phyloP scores from a whole-genome alignment of 768 basidiomycete genomes.

The Lactifluus piperatus region DNA sequence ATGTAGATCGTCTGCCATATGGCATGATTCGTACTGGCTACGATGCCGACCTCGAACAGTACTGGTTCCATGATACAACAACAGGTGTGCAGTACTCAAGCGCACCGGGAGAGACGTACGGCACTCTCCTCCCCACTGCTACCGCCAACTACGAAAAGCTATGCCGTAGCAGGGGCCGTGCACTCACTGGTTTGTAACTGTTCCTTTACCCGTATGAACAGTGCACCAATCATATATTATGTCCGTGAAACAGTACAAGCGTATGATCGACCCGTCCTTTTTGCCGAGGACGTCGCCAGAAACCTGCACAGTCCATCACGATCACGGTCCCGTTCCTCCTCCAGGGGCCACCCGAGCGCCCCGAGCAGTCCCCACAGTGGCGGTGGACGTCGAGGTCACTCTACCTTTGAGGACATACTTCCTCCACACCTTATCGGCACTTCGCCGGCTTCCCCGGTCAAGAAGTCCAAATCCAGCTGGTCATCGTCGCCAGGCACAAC shows the following conservation, averaged over 20 bases:
- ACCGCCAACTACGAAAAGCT: not conserved
- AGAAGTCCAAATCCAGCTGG: not conserved
- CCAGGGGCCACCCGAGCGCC: not conserved
- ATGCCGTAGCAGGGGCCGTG: slow-evolving; percentile 5
- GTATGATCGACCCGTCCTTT: slow-evolving; percentile 11
- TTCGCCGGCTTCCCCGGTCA: not conserved
- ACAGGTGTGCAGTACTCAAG: not conserved
- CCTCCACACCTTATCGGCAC: slow-evolving; percentile 8
- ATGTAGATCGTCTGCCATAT: slow-evolving; percentile 6
- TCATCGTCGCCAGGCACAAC: too few relatives aligned
- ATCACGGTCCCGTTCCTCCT: not conserved
- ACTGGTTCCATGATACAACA: slow-evolving; percentile 9
- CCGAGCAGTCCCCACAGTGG: not conserved
- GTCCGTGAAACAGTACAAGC: not conserved
- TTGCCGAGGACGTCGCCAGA: not conserved
- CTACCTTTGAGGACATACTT: slow-evolving; percentile 13
- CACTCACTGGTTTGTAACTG: not conserved
- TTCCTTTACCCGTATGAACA: not conserved
- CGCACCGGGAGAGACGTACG: slow-evolving; percentile 12
- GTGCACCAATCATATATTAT: too few relatives aligned
- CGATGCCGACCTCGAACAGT: slow-evolving; percentile 13
- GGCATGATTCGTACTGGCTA: slow-evolving; percentile 15
- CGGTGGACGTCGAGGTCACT: not conserved
- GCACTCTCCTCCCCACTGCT: slow-evolving; percentile 8
- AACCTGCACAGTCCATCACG: not conserved